Base-by-base conservation (phyloP, 306 rosid species). In the Senna siamea region DNA sequence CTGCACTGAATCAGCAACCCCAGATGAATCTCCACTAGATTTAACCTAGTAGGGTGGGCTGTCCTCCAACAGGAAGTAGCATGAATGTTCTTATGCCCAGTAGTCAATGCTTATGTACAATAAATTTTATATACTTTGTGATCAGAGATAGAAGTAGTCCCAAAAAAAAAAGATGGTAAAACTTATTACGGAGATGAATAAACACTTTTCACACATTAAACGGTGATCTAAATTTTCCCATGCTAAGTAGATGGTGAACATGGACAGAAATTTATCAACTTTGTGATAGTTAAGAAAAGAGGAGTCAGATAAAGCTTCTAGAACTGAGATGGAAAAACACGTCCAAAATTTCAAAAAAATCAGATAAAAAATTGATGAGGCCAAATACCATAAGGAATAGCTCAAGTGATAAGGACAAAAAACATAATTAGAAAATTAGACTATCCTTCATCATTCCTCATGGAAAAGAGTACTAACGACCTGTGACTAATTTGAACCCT, bases 251-350 rank as follows among this genome's bases (percentile, higher is more conserved):
- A n/a, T n/a, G n/a, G n/a, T 12, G 5, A 20, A 38, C 35, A 52
- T 61, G 41, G 20, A 37, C 3, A 54, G 73, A 19, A 65, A 30
- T 22, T 32, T 55, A 30, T 38, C 19, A 5, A 34, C n/a, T 43
- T 32, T 52, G 22, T 55, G 6, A 46, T 20, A 13, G 58, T 19
- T 41, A 58, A 54, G 51, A 55, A 61, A 63, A n/a, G 50, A 64
- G 67, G 11, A 14, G 46, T 41, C 28, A 50, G 69, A 53, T 12
- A 28, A 50, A 37, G 47, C 5, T 41, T 26, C 20, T 22, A 46
- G 32, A 13, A 67, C 9, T 40, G 23, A 15, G 76, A 59, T 75
- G 67, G 37, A 43, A 47, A n/a, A n/a, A n/a, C n/a, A n/a, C n/a
- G n/a, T n/a, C n/a, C n/a, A 64, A 23, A 32, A 32, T 32, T 32